phyloP scores from a whole-genome alignment of 2,329 filamentous ascomycete genomes.

The Tolypocladium ophioglossoides region DNA sequence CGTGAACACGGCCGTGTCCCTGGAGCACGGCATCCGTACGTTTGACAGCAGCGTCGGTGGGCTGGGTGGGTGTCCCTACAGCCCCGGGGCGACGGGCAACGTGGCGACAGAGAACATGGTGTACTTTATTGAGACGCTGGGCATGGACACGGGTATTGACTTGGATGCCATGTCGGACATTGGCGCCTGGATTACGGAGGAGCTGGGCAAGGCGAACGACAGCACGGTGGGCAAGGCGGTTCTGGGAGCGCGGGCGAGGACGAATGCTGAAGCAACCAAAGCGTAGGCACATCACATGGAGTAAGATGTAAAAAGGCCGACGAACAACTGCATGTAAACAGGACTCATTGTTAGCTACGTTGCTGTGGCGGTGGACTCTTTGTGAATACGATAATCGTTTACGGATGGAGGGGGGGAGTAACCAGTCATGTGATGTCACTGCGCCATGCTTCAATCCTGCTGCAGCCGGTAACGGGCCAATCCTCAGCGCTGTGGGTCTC shows the following conservation, averaged over 20 bases:
- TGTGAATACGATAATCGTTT: not conserved
- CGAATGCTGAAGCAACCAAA: not conserved
- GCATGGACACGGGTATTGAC: conserved; percentile 64
- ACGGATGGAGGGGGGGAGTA: not conserved
- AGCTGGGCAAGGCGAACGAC: conserved; percentile 52
- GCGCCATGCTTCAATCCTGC: not conserved
- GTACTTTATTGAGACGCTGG: conserved; percentile 64
- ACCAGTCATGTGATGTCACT: conserved; percentile 1
- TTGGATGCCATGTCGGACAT: conserved; percentile 56
- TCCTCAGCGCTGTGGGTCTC: conserved; percentile 10
- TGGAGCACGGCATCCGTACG: conserved; percentile 66
- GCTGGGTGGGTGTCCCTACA: conserved; percentile 76
- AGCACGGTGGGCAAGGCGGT: conserved; percentile 59
- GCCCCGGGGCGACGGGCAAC: conserved; percentile 77
- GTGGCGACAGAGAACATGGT: conserved; percentile 78
- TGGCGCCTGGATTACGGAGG: conserved; percentile 59
- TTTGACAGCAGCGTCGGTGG: conserved; percentile 76
- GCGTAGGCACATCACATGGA: not conserved
- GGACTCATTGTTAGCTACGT: not conserved
- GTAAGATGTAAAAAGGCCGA: not conserved
- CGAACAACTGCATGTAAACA: not conserved
- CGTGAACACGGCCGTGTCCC: conserved; percentile 68
- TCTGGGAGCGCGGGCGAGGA: conserved; percentile 34
- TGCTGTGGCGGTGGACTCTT: too few relatives aligned
- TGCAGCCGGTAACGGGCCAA: not conserved